These are phyloP conservation scores for Vaucheria bursata DNA, from an alignment of 352 stramenopile species.

Conservation along the genomic window DNA sequence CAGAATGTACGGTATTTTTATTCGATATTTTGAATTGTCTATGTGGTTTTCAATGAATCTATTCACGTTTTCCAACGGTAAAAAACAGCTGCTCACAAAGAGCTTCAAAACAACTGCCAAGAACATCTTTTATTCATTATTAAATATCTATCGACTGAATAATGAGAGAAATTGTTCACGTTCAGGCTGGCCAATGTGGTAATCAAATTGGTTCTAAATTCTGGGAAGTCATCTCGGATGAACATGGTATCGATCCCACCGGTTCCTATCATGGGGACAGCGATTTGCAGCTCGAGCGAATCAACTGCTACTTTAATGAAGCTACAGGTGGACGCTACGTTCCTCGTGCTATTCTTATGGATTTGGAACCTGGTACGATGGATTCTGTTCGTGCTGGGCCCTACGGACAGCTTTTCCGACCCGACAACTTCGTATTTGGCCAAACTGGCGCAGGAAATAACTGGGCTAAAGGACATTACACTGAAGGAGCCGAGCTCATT, in stretches of 20 bases:
- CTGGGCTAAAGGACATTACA: slow-evolving; percentile 99
- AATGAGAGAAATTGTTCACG: slow-evolving; percentile 89
- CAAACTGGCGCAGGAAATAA: slow-evolving; percentile 96
- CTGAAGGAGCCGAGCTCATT: slow-evolving; percentile 93
- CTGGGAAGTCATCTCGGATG: slow-evolving; percentile 76
- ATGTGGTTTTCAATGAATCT: no score
- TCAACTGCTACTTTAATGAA: slow-evolving; percentile 99
- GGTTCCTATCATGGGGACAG: slow-evolving; percentile 71
- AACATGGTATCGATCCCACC: slow-evolving; percentile 79
- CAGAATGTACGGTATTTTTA: no score
- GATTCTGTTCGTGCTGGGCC: slow-evolving; percentile 89
- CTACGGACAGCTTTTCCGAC: slow-evolving; percentile 93
- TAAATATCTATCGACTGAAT: no score
- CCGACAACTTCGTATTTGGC: slow-evolving; percentile 98
- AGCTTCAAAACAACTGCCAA: no score
- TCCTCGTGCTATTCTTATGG: slow-evolving; percentile 94
- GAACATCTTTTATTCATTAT: no score
- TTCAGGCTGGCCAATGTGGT: slow-evolving; percentile 81
- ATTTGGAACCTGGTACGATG: slow-evolving; percentile 98
- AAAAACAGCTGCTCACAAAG: no score
- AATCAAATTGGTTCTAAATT: slow-evolving; percentile 91
- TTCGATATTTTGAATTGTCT: no score
- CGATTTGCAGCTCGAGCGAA: slow-evolving; percentile 89
- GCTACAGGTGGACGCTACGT: slow-evolving; percentile 82
- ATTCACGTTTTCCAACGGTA: no score